Evolutionary conservation across 768 basidiomycete species (phyloP).

Genomic region (Exidia glandulosa): DNA sequence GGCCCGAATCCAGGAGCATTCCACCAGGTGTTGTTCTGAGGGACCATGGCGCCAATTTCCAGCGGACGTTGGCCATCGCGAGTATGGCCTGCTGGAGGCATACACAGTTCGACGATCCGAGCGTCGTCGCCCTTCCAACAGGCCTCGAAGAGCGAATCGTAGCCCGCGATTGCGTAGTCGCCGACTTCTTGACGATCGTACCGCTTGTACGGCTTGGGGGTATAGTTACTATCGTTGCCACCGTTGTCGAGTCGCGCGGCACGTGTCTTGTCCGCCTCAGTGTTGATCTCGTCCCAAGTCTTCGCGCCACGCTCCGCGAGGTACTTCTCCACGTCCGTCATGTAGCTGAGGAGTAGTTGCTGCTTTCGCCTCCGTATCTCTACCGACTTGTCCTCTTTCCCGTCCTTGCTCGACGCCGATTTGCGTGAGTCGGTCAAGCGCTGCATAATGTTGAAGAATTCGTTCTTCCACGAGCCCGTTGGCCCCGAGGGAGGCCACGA

Average conservation of each 20-base stretch:
- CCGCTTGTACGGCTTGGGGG: conserved; percentile 8
- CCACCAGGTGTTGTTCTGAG: conserved; percentile 18
- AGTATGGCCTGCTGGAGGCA: conserved; percentile 29
- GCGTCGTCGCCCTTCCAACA: conserved; percentile 41
- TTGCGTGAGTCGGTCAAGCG: neutral
- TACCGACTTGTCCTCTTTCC: neutral
- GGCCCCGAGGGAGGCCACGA: neutral
- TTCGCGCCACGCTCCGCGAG: conserved; percentile 29
- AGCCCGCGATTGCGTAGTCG: conserved; percentile 21
- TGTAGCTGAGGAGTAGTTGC: conserved; percentile 18
- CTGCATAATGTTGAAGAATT: neutral
- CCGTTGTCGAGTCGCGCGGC: conserved; percentile 12
- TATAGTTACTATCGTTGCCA: conserved; percentile 19
- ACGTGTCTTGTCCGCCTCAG: conserved; percentile 11
- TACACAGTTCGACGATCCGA: conserved; percentile 40
- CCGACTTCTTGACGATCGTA: conserved; percentile 15
- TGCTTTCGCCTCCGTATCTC: conserved; percentile 10
- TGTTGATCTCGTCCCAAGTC: conserved; percentile 31
- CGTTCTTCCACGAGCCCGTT: neutral
- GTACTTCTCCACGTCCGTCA: conserved; percentile 23
- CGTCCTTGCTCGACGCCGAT: neutral
- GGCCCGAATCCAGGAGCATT: conserved; percentile 29
- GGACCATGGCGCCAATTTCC: neutral
- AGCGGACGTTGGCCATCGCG: neutral
- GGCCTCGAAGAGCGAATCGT: conserved; percentile 48